Percentiles rank a stretch among this genome's conserved stretches.
Conservation (phyloP, 2,329 filamentous ascomycete genomes). For the Sporothrix globosa region DNA sequence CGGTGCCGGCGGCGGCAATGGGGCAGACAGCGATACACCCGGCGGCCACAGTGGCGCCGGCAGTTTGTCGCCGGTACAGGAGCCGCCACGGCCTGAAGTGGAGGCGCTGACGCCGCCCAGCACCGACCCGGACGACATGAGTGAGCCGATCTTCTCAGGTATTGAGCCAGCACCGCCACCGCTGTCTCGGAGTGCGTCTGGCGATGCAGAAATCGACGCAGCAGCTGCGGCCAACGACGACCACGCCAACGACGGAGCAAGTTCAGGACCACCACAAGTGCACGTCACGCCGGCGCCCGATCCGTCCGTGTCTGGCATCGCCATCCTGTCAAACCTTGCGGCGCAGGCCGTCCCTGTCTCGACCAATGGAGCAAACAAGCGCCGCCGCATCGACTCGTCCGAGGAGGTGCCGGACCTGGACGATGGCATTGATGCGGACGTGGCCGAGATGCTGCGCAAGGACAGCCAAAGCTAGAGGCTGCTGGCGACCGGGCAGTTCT, state of each 20-base stretch:
- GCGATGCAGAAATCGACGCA: background rate
- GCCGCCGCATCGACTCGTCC: conserved; percentile 56
- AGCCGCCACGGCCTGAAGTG: conserved; percentile 75
- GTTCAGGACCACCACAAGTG: background rate
- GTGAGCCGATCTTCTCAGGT: background rate
- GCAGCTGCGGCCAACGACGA: background rate
- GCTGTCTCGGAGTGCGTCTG: background rate
- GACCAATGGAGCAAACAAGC: conserved; percentile 60
- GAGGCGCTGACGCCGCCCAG: conserved; percentile 56
- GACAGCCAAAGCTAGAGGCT: conserved; percentile 19
- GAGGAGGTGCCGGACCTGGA: conserved; percentile 60
- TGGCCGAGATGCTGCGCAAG: conserved; percentile 57
- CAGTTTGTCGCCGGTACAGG: conserved; percentile 55
- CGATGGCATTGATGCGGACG: conserved; percentile 61
- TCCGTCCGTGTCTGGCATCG: conserved; percentile 44
- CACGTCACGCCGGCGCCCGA: conserved; percentile 30
- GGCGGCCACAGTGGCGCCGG: conserved; percentile 48
- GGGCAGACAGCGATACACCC: conserved; percentile 47
- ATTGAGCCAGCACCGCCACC: background rate
- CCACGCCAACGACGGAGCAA: conserved; percentile 33
- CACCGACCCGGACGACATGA: conserved; percentile 19
- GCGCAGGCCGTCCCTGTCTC: conserved; percentile 53
- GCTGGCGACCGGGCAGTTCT: background rate
- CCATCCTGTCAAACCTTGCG: conserved; percentile 48
- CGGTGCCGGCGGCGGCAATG: conserved; percentile 54